Conservation (phyloP, 225 moss, liverwort and hornwort species). For the Asterella californica region DNA sequence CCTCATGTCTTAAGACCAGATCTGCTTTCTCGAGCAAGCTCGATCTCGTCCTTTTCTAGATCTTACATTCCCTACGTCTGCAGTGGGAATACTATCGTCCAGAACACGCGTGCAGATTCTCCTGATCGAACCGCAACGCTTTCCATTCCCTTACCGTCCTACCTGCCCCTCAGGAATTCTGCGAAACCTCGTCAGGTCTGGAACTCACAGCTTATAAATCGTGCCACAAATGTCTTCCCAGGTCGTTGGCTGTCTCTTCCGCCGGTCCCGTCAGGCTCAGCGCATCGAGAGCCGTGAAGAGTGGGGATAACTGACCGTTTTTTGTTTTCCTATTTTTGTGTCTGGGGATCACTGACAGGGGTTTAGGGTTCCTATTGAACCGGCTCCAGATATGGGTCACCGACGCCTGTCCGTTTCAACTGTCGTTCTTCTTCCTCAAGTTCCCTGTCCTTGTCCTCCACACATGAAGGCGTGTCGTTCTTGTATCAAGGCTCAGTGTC, state of each 20-base stretch:
- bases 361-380: conserved; percentile 4
- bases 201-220: conserved; percentile 9
- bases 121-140: neutral
- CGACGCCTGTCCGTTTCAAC: neutral
- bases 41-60: neutral
- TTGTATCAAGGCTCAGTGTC: neutral
- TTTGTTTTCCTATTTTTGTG: no score
- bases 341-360: neutral
- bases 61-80: neutral
- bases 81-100: neutral
- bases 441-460: neutral
- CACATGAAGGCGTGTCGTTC: neutral
- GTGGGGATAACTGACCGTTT: neutral
- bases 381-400: neutral
- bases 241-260: neutral
- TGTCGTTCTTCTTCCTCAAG: neutral
- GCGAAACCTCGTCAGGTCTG: conserved; percentile 12
- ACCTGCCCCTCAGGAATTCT: neutral
- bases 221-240: neutral
- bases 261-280: neutral
- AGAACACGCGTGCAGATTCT: conserved; percentile 4
- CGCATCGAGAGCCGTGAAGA: conserved; percentile 7
- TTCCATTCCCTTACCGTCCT: neutral
- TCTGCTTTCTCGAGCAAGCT: neutral
- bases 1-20: neutral